Evolutionary conservation across 2,329 filamentous ascomycete species (phyloP), one percentile per base, ranked within the genome.

Genomic region (Metarhizium anisopliae): DNA sequence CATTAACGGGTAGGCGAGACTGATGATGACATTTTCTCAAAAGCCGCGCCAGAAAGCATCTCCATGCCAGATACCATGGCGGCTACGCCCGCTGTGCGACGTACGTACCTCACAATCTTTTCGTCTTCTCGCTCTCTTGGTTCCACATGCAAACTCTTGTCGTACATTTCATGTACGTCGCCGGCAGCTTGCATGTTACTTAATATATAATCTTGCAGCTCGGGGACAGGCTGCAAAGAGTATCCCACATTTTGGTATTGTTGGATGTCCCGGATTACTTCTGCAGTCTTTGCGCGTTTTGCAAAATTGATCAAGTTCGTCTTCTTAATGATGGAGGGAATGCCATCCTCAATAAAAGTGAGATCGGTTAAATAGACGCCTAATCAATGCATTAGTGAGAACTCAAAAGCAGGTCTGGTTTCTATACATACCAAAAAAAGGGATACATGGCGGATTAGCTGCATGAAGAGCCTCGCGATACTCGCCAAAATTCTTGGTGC

Each of bases 221-320:
- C 94, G 2, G 86, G 82, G 16, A 99, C 93, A 0, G 91, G 82
- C 67, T 95, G 89, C 53, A 99, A 77, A 7, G 89, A 86, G 69
- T 97, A 99, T n/a, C 91, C 91, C 59, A 95, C 90, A 65, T 96
- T 96, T 71, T 99, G 94, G 69, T 96, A 99, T 69, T 97, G 93
- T 71, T 97, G 94, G 61, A 99, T 97, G 70, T 97, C 93, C 59
- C 92, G 89, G 65, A 99, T 99, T 47, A 99, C 94, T 70, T 97
- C 94, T 20, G 94, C 94, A 14, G 94, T 97, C 80, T 97, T 99
- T 55, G 91, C 89, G 53, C 94, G 87, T 79, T 99, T 99, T 66
- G 92, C 91, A 72, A 99, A 99, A 75, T 99, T 99, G 77, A 99
- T 96, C 63, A 96, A 79, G 66, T 95, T 90, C 7, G 92, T 94